These are phyloP conservation scores for Dentipellis fragilis DNA, from an alignment of 768 basidiomycete genomes.

Conservation along the genomic window DNA sequence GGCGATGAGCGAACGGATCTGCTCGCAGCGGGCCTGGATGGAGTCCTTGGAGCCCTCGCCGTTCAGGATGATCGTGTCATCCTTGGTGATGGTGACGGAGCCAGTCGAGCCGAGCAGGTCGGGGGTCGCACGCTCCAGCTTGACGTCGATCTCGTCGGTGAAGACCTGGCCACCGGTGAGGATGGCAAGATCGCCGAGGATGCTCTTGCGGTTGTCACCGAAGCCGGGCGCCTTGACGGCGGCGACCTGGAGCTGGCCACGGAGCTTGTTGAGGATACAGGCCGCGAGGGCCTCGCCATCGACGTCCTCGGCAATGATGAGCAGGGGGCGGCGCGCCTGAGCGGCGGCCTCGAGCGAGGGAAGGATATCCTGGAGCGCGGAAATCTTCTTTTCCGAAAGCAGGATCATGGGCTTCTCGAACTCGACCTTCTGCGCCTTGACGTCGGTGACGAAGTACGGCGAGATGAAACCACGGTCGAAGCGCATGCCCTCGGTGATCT, in stretches of 20 bases:
- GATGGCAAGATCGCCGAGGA: constrained; percentile 94
- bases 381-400: constrained; percentile 97
- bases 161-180: constrained; percentile 97
- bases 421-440: constrained; percentile 92
- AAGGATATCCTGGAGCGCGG: constrained; percentile 86
- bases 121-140: constrained; percentile 81
- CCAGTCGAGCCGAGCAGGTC: constrained; percentile 90
- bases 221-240: constrained; percentile 98
- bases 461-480: constrained; percentile 99
- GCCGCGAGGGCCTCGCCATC: constrained; percentile 98
- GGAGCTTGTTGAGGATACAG: constrained; percentile 98
- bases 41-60: constrained; percentile 86
- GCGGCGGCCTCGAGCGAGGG: constrained; percentile 80
- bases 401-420: constrained; percentile 95
- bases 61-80: constrained; percentile 94
- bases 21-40: constrained; percentile 91
- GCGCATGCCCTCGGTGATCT: constrained; percentile 99
- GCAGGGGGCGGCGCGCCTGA: constrained; percentile 76
- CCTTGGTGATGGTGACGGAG: constrained; percentile 90
- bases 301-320: constrained; percentile 96
- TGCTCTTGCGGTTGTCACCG: constrained; percentile 97
- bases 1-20: constrained; percentile 75
- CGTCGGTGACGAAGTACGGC: constrained; percentile 97
- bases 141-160: constrained; percentile 87
- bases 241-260: constrained; percentile 88